These are phyloP conservation scores for Papilionanthe hybrid DNA, from an alignment of 116 monocot species.

Conservation along the genomic window DNA sequence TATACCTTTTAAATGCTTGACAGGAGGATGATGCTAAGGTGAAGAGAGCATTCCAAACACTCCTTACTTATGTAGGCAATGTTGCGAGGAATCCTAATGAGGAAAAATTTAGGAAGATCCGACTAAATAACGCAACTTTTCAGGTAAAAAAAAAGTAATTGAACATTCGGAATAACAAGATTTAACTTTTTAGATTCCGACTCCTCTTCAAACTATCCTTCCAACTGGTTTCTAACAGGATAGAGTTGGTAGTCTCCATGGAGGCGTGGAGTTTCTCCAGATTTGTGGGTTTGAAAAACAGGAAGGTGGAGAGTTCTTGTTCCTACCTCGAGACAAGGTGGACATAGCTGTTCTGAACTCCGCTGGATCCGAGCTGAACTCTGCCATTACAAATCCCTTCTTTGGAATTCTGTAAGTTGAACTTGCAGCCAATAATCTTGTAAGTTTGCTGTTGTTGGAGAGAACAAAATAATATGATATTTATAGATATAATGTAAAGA, in stretches of 20 bases:
- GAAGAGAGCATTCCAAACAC: conserved; percentile 31
- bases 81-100: conserved; percentile 25
- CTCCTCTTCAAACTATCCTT: background rate
- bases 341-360: conserved; percentile 29
- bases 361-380: conserved; percentile 36
- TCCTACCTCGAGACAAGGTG: conserved; percentile 36
- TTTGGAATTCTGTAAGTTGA: conserved; percentile 36
- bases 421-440: no score
- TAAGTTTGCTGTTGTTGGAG: no score
- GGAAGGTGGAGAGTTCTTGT: conserved; percentile 22
- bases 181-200: background rate
- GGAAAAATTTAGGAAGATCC: conserved; percentile 26
- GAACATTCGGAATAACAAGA: background rate
- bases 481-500: no score
- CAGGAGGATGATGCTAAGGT: conserved; percentile 30
- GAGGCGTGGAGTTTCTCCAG: conserved; percentile 47
- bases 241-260: conserved; percentile 38
- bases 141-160: conserved; percentile 16
- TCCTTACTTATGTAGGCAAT: conserved; percentile 25
- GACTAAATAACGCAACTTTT: conserved; percentile 22
- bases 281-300: conserved; percentile 43
- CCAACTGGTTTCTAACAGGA: conserved; percentile 22
- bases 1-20: background rate
- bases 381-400: conserved; percentile 49
- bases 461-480: no score